A percentile compares a stretch with the other conserved stretches of the same genome.
phyloP scores from a whole-genome alignment of 2,329 filamentous ascomycete genomes.

The Alternaria triticina region DNA sequence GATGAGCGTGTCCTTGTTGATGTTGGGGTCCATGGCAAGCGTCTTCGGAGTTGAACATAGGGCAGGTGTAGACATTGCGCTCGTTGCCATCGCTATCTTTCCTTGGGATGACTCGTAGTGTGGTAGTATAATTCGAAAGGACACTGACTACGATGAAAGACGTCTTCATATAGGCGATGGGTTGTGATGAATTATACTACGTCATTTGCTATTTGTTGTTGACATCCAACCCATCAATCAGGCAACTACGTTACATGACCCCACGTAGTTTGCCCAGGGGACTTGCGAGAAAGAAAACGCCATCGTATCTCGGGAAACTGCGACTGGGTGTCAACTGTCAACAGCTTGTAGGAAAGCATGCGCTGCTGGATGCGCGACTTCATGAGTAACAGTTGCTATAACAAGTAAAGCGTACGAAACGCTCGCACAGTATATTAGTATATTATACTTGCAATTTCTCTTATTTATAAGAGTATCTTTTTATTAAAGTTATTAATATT shows the following conservation, averaged over 20 bases:
- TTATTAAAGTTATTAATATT: too few relatives aligned
- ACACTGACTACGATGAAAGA: neutral
- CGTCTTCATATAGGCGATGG: neutral
- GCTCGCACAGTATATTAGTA: neutral
- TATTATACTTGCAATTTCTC: too few relatives aligned
- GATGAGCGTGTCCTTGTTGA: neutral
- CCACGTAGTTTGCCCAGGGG: neutral
- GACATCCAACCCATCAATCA: neutral
- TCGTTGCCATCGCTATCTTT: neutral
- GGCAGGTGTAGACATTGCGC: neutral
- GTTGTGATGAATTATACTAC: neutral
- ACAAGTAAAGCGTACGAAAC: accelerated
- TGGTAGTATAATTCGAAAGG: neutral
- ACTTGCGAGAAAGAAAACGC: neutral
- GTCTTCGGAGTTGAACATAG: neutral
- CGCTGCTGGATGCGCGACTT: neutral
- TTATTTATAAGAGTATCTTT: too few relatives aligned
- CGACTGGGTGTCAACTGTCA: neutral
- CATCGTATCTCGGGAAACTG: neutral
- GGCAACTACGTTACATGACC: neutral
- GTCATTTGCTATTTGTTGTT: neutral
- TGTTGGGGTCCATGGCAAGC: neutral
- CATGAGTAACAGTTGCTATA: neutral
- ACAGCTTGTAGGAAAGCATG: neutral
- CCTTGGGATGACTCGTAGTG: neutral